A percentile compares a stretch with the other conserved stretches of the same genome.
These are phyloP conservation scores for Candida pseudofarinosa DNA, from an alignment of 805 yeast species.

Conservation along the genomic window DNA sequence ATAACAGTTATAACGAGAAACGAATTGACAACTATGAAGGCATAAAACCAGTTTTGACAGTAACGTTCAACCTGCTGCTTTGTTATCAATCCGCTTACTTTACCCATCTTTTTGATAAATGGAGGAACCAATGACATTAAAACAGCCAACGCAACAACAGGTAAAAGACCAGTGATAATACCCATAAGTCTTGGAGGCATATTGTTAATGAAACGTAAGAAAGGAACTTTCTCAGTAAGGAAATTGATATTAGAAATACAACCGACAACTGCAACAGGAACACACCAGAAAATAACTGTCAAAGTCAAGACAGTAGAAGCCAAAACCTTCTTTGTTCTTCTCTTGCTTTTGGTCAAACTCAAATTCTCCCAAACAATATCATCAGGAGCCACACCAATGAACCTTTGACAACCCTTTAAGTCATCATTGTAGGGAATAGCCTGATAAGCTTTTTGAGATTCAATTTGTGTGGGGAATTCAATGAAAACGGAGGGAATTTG, in stretches of 20 bases:
- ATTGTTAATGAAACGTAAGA: conserved; percentile 53
- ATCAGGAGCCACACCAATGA: conserved; percentile 68
- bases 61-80: conserved; percentile 69
- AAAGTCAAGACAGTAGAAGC: conserved; percentile 64
- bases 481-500: conserved; percentile 69
- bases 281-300: conserved; percentile 63
- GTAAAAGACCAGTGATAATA: conserved; percentile 62
- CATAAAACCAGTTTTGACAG: conserved; percentile 87
- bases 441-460: conserved; percentile 86
- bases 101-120: conserved; percentile 66
- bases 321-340: conserved; percentile 51
- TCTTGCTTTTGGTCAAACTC: conserved; percentile 50
- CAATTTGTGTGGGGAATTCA: conserved; percentile 79
- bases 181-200: conserved; percentile 56
- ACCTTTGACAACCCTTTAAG: conserved; percentile 44
- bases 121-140: conserved; percentile 66
- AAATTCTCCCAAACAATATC: conserved; percentile 84
- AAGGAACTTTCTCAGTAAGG: conserved; percentile 48
- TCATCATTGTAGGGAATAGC: conserved; percentile 57
- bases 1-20: conserved; percentile 81
- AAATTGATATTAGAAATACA: conserved; percentile 62
- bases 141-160: conserved; percentile 60
- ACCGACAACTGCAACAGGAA: conserved; percentile 80
- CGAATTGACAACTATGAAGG: conserved; percentile 86
- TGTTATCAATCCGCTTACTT: conserved; percentile 67